Base-by-base conservation (phyloP, 1,284 basidiomycete genomes). In the Heterobasidion parviporum region DNA sequence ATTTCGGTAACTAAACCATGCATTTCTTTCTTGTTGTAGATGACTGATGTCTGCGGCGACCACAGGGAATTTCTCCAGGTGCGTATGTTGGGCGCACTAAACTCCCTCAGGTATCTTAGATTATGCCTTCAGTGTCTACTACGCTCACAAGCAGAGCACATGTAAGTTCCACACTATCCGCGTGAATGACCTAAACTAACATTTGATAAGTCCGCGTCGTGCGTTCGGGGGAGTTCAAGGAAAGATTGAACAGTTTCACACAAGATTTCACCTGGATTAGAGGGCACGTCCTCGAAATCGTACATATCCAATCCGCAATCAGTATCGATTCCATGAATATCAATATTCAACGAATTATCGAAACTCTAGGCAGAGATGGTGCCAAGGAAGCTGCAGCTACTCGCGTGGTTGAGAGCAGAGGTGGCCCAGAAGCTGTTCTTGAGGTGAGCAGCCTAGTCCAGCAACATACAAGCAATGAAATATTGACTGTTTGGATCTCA, bases 161-260 rank as follows among this genome's bases (percentile, higher is more conserved):
- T 26, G 52, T 45, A 9, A 53, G 52, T 59, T 38, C 57, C 65
- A 8, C 41, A 50, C 61, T 65, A 56, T 16, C 50, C 16, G 35
- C 10, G 14, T 43, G 12, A 46, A 15, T 34, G 32, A 34, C 14
- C 47, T 53, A 12, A n/a, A 18, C 38, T 33, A 38, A 2, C 12
- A 18, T 38, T 38, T 44, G 18, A 36, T n/a, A 36, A 62, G 63
- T 61, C 6, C 65, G 62, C 38, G 57, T 61, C 0, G 35, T 65
- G 8, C 59, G 59, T 18, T 65, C 66, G 5, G 50, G 48, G n/a
- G 52, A 59, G 18, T 67, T 66, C 58, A 65, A 66, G 50, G 61
- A 56, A 6, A 57, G 64, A 52, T 61, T 68, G 33, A 45, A 54
- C 3, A 60, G 15, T 10, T 67, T 63, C 50, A 52, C 58, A 8